Conservation (phyloP, 2,329 filamentous ascomycete genomes). For the Aspergillus chevalieri region DNA sequence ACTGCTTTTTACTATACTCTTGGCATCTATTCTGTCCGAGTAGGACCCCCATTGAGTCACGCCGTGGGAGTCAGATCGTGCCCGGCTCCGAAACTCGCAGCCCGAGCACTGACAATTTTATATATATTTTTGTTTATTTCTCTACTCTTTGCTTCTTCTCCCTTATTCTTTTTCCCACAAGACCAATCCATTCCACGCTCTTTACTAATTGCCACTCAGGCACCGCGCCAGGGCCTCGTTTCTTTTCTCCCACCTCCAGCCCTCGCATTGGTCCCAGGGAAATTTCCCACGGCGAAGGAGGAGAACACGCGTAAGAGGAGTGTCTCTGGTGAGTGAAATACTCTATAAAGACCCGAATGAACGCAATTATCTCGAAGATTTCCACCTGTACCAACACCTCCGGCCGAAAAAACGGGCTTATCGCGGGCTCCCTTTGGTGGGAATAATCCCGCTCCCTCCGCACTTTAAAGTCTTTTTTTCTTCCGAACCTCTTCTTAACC, state of each 20-base stretch:
- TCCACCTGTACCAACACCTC: too few relatives aligned
- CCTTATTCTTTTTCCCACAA: not conserved
- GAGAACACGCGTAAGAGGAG: too few relatives aligned
- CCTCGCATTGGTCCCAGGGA: not conserved
- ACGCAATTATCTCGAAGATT: too few relatives aligned
- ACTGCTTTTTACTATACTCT: too few relatives aligned
- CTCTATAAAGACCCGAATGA: too few relatives aligned
- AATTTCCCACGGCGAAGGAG: not conserved
- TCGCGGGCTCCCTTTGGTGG: not conserved
- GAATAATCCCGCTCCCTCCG: slow-evolving; percentile 3
- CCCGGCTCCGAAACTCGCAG: not conserved
- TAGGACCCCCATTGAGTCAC: not conserved
- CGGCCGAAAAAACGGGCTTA: too few relatives aligned
- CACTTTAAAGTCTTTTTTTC: slow-evolving; percentile 4
- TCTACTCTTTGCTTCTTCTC: slow-evolving; percentile 7
- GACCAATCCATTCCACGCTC: not conserved
- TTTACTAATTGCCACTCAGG: not conserved
- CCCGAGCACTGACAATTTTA: not conserved
- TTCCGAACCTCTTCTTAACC: slow-evolving; percentile 1
- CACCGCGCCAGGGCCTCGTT: not conserved
- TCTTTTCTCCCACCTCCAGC: slow-evolving; percentile 4
- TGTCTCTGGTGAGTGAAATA: too few relatives aligned
- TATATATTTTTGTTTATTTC: slow-evolving; percentile 5
- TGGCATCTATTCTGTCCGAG: too few relatives aligned
- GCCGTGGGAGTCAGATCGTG: not conserved